phyloP scores from a whole-genome alignment of 164 flowering plant species.

The Chimonanthus salicifolius region DNA sequence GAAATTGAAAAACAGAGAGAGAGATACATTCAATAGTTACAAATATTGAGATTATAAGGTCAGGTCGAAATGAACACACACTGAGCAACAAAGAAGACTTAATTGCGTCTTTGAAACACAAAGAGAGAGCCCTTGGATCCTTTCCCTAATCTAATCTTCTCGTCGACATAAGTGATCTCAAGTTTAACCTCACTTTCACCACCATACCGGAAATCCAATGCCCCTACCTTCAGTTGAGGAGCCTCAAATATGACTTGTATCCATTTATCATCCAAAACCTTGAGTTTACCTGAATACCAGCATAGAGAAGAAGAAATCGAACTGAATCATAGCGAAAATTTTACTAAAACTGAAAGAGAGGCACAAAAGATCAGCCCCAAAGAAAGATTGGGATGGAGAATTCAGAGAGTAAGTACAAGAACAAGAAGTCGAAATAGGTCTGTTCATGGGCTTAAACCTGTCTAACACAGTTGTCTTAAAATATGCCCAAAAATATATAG shows the following conservation, averaged over 20 bases:
- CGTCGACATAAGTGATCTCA: slow-evolving; percentile 79
- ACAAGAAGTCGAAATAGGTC: too few relatives aligned
- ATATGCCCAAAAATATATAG: too few relatives aligned
- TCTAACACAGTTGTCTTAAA: too few relatives aligned
- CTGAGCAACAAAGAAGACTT: background rate
- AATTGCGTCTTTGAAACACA: slow-evolving; percentile 62
- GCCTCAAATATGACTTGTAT: slow-evolving; percentile 88
- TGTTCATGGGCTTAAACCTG: too few relatives aligned
- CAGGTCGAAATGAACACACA: background rate
- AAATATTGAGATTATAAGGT: background rate
- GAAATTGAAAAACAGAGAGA: background rate
- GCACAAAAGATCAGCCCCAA: background rate
- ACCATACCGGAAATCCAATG: slow-evolving; percentile 62
- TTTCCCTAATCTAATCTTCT: slow-evolving; percentile 72
- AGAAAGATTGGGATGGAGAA: too few relatives aligned
- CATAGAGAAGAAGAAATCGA: background rate
- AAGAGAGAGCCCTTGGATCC: slow-evolving; percentile 92
- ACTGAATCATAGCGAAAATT: background rate
- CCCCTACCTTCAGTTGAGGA: slow-evolving; percentile 79
- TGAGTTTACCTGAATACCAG: slow-evolving; percentile 35
- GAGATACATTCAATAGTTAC: too few relatives aligned
- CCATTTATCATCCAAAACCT: slow-evolving; percentile 69
- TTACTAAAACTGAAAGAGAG: background rate
- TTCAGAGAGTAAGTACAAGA: too few relatives aligned
- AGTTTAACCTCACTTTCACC: slow-evolving; percentile 89